Evolutionary conservation across 169 alveolate species (phyloP).

Genomic region (Plasmodium billcollinsi): DNA sequence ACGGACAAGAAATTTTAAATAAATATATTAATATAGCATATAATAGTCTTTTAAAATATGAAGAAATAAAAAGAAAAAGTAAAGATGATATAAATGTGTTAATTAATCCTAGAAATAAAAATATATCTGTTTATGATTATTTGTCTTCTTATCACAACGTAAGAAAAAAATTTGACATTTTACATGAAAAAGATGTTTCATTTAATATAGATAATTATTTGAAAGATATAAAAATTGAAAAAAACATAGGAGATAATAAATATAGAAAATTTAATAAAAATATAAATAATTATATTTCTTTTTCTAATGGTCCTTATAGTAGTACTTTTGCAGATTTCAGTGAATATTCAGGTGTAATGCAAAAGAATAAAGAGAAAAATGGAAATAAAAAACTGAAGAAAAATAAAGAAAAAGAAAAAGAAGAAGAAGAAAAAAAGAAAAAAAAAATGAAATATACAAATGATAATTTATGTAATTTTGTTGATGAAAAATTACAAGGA

Average conservation of each 20-base stretch:
- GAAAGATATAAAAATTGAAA: background rate
- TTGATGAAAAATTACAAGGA: too few relatives aligned
- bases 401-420: background rate
- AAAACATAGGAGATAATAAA: background rate
- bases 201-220: constrained; percentile 15
- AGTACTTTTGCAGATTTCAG: constrained; percentile 52
- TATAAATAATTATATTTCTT: constrained; percentile 9
- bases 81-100: background rate
- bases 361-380: background rate
- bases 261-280: constrained; percentile 10
- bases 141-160: constrained; percentile 13
- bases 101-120: background rate
- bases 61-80: constrained; percentile 18
- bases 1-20: constrained; percentile 35
- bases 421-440: background rate
- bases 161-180: constrained; percentile 13
- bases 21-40: constrained; percentile 64
- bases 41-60: constrained; percentile 18
- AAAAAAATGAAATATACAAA: background rate
- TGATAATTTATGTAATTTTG: background rate
- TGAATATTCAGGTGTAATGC: constrained; percentile 59
- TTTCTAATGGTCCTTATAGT: constrained; percentile 49
- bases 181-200: constrained; percentile 12
- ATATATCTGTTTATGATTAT: constrained; percentile 22
- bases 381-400: background rate